A percentile compares a stretch with the other conserved stretches of the same genome.
Conservation (phyloP, 2,329 filamentous ascomycete genomes). For the Calonectria pauciramosa region DNA sequence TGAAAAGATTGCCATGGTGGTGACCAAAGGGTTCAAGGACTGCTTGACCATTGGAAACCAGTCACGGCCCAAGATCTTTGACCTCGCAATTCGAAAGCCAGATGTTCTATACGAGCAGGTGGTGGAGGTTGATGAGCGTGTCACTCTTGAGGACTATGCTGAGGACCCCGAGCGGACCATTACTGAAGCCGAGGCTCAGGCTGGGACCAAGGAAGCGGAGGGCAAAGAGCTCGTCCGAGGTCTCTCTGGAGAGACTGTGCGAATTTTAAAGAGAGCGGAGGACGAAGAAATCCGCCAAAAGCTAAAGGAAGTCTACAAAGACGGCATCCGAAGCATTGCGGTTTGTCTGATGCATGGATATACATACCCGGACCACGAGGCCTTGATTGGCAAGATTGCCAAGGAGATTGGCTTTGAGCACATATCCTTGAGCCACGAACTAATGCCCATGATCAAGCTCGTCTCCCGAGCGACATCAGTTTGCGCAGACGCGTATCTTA, state of each 20-base stretch:
- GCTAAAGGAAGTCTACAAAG: constrained; percentile 72
- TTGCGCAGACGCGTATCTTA: constrained; percentile 61
- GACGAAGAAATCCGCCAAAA: constrained; percentile 68
- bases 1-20: constrained; percentile 87
- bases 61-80: constrained; percentile 90
- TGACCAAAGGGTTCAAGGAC: constrained; percentile 90
- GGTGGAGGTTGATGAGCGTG: constrained; percentile 90
- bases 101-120: constrained; percentile 89
- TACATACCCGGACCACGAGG: constrained; percentile 90
- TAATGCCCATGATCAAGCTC: constrained; percentile 62
- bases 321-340: constrained; percentile 83
- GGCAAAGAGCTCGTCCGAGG: constrained; percentile 75
- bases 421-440: constrained; percentile 69
- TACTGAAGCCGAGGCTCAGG: constrained; percentile 67
- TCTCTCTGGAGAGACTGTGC: constrained; percentile 77
- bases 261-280: constrained; percentile 73
- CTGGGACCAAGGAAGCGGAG: constrained; percentile 60
- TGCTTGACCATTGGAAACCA: constrained; percentile 93
- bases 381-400: constrained; percentile 81
- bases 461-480: constrained; percentile 59
- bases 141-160: constrained; percentile 92
- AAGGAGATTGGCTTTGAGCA: constrained; percentile 81
- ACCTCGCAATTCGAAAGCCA: constrained; percentile 87
- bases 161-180: constrained; percentile 80
- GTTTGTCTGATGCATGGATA: constrained; percentile 95